Percentiles rank a stretch among this genome's conserved stretches.
These are phyloP conservation scores for Crithidia expoeki DNA, from an alignment of 208 protist species.

Conservation along the genomic window DNA sequence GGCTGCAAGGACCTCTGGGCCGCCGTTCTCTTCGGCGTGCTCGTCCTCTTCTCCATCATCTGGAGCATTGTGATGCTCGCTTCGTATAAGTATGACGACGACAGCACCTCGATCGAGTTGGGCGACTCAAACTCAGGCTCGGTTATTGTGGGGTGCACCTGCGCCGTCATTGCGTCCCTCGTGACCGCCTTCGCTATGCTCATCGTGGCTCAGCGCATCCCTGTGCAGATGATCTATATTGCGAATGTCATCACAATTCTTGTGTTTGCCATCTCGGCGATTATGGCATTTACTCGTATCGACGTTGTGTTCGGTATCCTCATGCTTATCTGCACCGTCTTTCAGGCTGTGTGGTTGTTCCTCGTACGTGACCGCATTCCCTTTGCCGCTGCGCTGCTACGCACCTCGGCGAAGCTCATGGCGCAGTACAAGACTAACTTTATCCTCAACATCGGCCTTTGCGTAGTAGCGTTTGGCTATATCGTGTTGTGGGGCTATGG, in stretches of 20 bases:
- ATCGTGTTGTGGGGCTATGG: constrained; percentile 59
- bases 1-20: constrained; percentile 85
- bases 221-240: constrained; percentile 60
- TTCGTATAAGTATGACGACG: constrained; percentile 34
- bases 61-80: constrained; percentile 63
- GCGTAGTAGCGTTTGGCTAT: constrained; percentile 47
- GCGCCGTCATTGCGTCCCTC: constrained; percentile 16
- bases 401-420: constrained; percentile 47
- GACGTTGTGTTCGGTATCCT: constrained; percentile 43
- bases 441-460: constrained; percentile 45
- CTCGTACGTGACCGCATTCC: constrained; percentile 75
- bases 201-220: constrained; percentile 21
- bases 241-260: constrained; percentile 51
- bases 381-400: constrained; percentile 74
- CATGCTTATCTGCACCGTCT: constrained; percentile 37
- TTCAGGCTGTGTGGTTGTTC: constrained; percentile 60
- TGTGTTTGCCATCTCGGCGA: constrained; percentile 33
- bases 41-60: constrained; percentile 53
- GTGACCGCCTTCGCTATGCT: constrained; percentile 25
- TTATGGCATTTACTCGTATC: constrained; percentile 40
- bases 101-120: not conserved
- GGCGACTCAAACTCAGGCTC: not conserved
- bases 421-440: constrained; percentile 64
- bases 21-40: constrained; percentile 53
- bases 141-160: constrained; percentile 1